A percentile compares a stretch with the other conserved stretches of the same genome.
phyloP scores from a whole-genome alignment of 768 basidiomycete genomes.

The Neoboletus magnificus region DNA sequence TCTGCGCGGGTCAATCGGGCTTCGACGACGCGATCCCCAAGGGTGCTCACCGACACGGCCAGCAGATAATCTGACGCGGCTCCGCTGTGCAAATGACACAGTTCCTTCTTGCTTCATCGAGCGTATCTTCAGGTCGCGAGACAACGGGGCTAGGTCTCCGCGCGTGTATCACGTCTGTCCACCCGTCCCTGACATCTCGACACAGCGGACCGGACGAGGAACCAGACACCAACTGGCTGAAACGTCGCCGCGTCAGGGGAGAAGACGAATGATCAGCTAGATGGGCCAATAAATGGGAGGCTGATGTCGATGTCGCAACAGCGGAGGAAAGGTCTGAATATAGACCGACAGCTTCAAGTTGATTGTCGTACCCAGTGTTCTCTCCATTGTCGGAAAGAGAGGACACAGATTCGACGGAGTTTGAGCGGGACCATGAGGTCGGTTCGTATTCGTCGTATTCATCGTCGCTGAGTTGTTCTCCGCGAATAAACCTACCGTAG shows the following conservation, averaged over 20 bases:
- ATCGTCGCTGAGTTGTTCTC: constrained; percentile 52
- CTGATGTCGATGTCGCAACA: constrained; percentile 31
- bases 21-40: background rate
- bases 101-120: constrained; percentile 31
- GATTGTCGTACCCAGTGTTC: constrained; percentile 29
- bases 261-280: constrained; percentile 41
- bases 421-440: constrained; percentile 19
- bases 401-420: constrained; percentile 18
- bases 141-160: constrained; percentile 17
- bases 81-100: constrained; percentile 77
- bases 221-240: constrained; percentile 35
- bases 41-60: constrained; percentile 73
- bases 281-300: constrained; percentile 54
- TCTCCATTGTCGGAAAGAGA: constrained; percentile 29
- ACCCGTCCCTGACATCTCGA: constrained; percentile 20
- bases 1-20: constrained; percentile 23
- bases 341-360: constrained; percentile 44
- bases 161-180: constrained; percentile 30
- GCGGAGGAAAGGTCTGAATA: constrained; percentile 53
- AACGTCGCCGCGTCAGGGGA: constrained; percentile 49
- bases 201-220: constrained; percentile 7
- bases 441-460: constrained; percentile 41
- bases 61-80: constrained; percentile 69
- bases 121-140: constrained; percentile 25
- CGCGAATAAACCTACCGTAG: constrained; percentile 59